Evolutionary conservation across 805 yeast species (phyloP).

Genomic region (Starmerella geochares): DNA sequence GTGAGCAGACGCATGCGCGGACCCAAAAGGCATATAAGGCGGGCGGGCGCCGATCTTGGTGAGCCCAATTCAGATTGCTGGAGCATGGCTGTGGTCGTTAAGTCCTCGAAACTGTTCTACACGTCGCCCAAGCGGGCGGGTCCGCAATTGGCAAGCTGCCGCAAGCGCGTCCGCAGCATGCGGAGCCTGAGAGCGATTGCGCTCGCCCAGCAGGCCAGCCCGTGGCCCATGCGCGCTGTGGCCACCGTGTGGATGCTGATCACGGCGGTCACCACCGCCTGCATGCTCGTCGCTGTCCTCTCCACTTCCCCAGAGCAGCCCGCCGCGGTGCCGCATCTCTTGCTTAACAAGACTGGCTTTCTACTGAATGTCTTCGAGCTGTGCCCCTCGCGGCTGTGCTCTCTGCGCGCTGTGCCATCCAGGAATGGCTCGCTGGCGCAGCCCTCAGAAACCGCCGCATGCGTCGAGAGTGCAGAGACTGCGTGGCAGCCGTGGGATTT

Average conservation of each 20-base stretch:
- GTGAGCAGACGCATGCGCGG: no score
- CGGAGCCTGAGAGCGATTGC: neutral
- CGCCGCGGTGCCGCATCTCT: no score
- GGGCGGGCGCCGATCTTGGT: no score
- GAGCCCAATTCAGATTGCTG: no score
- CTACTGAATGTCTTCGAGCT: no score
- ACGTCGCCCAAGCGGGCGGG: neutral
- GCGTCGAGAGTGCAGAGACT: neutral
- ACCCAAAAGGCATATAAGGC: no score
- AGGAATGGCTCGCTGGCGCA: no score
- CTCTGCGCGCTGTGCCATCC: no score
- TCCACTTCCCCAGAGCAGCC: neutral
- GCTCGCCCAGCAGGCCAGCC: neutral
- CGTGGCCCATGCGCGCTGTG: neutral
- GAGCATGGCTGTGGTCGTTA: neutral
- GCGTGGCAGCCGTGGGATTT: neutral
- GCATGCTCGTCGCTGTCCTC: neutral
- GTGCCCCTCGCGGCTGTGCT: no score
- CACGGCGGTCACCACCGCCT: neutral
- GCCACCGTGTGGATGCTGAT: neutral
- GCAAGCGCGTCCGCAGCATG: conserved; percentile 3
- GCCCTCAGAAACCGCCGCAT: neutral
- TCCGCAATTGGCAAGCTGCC: neutral
- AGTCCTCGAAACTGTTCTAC: conserved; percentile 1
- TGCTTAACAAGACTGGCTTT: no score